Base-by-base conservation (phyloP, 2,329 filamentous ascomycete genomes). In the Pseudogymnoascus sp. region DNA sequence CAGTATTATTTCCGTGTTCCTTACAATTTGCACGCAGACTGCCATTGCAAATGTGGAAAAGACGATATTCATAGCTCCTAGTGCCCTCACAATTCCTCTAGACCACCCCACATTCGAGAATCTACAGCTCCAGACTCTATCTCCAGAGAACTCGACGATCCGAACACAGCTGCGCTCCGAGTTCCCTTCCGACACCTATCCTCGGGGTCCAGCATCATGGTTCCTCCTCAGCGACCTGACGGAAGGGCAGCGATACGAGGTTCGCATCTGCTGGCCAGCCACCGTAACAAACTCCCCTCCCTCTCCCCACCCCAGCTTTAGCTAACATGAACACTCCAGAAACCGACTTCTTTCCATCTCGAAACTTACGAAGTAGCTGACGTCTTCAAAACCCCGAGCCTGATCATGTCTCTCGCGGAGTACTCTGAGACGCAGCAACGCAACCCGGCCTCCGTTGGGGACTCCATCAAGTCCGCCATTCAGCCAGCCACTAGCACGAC, bases 191-290 rank as follows among this genome's bases (percentile, higher is more conserved):
- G 69, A 77, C 6, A 72, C 77, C 1, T 72, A 76, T 31, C 81
- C 80, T 8, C 73, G 78, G 11, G 91, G 90, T 6, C 76, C 79
- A 10, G 80, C 86, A 61, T 87, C 89, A 29, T 97, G 95, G 95
- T 83, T 92, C 68, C 77, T 93, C 6, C 82, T 99, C 5, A 83
- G 89, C 63, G 78, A 81, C 35, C 80, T 99, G 62, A 80, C 76
- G n/a, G 82, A 85, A 37, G 84, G 85, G 10, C 87, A 88, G 71
- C 84, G 92, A 68, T 97, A 97, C 80, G 95, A 99, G 79, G 83
- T 96, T 59, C 86, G 95, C 62, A 81, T 97, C 65, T 97, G 93
- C 77, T 99, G 93, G 93, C 82, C 91, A 65, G 95, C 95, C 42
- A 95, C 88, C 65, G 93, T 81, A 35, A n/a, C 44, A 2, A 31